Conservation (phyloP, 306 rosid species). For the Cyamopsis tetragonoloba region DNA sequence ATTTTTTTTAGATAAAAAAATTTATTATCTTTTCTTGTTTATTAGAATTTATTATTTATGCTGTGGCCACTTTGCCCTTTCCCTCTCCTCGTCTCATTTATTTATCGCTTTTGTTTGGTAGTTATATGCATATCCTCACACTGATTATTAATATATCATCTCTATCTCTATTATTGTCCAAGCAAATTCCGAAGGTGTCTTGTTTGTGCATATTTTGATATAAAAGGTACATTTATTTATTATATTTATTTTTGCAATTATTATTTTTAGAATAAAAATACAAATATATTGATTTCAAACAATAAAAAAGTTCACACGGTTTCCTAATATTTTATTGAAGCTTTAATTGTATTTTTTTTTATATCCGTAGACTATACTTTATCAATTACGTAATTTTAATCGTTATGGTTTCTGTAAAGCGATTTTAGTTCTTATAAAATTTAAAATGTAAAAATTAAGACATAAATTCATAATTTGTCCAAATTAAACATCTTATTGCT, state of each 20-base stretch:
- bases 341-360: too few relatives aligned
- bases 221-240: too few relatives aligned
- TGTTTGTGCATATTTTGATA: background rate
- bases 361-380: too few relatives aligned
- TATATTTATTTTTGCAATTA: background rate
- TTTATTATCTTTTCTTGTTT: background rate
- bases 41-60: background rate
- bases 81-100: slow-evolving; percentile 26
- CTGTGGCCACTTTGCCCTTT: background rate
- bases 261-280: background rate
- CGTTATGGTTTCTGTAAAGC: too few relatives aligned
- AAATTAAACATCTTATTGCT: too few relatives aligned
- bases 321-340: too few relatives aligned
- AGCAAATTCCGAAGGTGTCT: background rate
- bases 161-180: background rate
- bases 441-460: too few relatives aligned
- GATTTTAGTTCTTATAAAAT: too few relatives aligned
- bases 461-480: too few relatives aligned
- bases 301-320: too few relatives aligned
- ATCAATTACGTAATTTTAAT: too few relatives aligned
- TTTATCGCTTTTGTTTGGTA: slow-evolving; percentile 32
- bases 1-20: background rate
- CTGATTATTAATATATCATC: background rate
- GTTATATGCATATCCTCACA: background rate
- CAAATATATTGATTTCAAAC: background rate